These are phyloP conservation scores for Pseudocercospora fuligena DNA, from an alignment of 2,329 filamentous ascomycete genomes.

Conservation along the genomic window DNA sequence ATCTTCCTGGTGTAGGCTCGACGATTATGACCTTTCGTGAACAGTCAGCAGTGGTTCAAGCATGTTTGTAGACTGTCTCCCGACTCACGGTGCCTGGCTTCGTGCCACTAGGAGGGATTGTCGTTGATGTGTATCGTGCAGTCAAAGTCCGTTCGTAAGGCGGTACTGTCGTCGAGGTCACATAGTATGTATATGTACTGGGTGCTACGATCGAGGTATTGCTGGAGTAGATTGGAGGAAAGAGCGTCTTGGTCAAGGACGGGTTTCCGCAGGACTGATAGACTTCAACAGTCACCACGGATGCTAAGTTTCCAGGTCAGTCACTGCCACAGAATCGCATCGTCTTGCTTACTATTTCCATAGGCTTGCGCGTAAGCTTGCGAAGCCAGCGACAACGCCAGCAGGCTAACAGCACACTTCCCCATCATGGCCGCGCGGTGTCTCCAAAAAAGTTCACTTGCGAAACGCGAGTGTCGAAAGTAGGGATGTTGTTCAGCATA, in stretches of 20 bases:
- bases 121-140: background rate
- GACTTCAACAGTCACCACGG: conserved; percentile 8
- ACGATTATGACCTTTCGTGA: background rate
- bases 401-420: background rate
- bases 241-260: conserved; percentile 11
- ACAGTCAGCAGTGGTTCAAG: background rate
- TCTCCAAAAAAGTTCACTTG: background rate
- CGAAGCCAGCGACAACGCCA: background rate
- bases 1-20: background rate
- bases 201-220: background rate
- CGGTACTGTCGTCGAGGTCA: background rate
- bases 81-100: background rate
- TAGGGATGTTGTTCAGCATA: background rate
- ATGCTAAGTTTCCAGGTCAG: background rate
- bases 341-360: background rate
- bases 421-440: background rate
- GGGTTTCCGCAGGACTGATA: conserved; percentile 13
- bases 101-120: background rate
- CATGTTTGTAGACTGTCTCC: background rate
- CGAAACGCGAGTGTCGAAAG: background rate
- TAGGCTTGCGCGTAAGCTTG: background rate
- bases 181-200: background rate
- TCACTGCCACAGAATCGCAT: background rate
- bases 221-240: background rate
- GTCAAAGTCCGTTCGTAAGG: conserved; percentile 2